A percentile compares a stretch with the other conserved stretches of the same genome.
Conservation (phyloP, 2,329 filamentous ascomycete genomes). For the Penicillium carneum region DNA sequence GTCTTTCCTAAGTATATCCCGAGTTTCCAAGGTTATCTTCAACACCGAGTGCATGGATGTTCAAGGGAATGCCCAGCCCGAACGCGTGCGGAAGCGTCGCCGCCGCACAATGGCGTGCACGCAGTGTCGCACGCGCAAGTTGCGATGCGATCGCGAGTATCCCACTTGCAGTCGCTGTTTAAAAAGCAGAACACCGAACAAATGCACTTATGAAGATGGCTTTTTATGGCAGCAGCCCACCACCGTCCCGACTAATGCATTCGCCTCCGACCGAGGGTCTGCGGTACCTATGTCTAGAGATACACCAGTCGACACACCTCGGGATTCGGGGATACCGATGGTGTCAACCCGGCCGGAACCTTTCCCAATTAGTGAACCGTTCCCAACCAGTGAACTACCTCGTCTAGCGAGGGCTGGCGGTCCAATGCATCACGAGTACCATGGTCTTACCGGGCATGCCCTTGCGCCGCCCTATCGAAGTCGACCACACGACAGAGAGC, state of each 20-base stretch:
- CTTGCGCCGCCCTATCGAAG: constrained; percentile 16
- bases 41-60: constrained; percentile 19
- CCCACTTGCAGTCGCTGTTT: constrained; percentile 51
- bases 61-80: constrained; percentile 26
- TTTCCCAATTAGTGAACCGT: constrained; percentile 21
- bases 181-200: constrained; percentile 46
- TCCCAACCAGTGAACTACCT: neutral
- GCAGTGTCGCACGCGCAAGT: constrained; percentile 52
- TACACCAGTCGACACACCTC: constrained; percentile 35
- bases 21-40: neutral
- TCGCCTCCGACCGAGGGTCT: constrained; percentile 36
- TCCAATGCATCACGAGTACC: constrained; percentile 15
- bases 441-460: constrained; percentile 13
- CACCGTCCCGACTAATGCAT: constrained; percentile 41
- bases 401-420: constrained; percentile 11
- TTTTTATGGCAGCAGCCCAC: constrained; percentile 51
- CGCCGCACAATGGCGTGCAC: constrained; percentile 53
- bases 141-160: constrained; percentile 54
- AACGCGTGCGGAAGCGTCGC: constrained; percentile 48
- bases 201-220: constrained; percentile 53
- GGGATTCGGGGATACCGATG: constrained; percentile 43
- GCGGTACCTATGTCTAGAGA: constrained; percentile 29
- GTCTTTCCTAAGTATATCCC: constrained; percentile 6
- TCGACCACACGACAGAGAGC: constrained; percentile 33
- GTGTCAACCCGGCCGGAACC: constrained; percentile 35